These are phyloP conservation scores for Paspalum notatum DNA, from an alignment of 176 grass and related monocot genomes.

Conservation along the genomic window DNA sequence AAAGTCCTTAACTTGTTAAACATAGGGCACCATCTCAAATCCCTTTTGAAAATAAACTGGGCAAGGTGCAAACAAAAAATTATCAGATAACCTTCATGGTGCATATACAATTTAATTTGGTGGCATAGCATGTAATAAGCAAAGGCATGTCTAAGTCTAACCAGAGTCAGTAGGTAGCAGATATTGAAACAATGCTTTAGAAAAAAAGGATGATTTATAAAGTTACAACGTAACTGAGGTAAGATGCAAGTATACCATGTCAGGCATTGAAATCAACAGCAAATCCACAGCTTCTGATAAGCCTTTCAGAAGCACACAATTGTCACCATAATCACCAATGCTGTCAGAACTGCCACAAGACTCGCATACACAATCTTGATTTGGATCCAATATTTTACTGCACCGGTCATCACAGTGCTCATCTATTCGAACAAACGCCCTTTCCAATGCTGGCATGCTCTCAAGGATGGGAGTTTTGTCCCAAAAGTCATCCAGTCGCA, in stretches of 20 bases:
- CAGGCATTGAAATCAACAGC: too few relatives aligned
- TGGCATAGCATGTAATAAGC: background rate
- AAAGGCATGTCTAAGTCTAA: background rate
- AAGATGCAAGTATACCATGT: background rate
- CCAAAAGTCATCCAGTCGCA: background rate
- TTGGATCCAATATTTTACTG: background rate
- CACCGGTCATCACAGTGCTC: background rate
- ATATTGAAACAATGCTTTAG: background rate
- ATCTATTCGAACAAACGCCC: background rate
- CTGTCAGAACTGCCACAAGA: background rate
- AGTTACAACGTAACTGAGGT: background rate
- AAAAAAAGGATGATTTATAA: background rate
- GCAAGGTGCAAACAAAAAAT: background rate
- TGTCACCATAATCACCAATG: background rate
- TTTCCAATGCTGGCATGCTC: conserved; percentile 10
- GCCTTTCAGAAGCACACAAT: too few relatives aligned
- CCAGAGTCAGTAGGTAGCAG: background rate
- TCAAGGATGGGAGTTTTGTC: conserved; percentile 12
- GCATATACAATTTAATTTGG: background rate
- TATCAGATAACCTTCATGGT: background rate
- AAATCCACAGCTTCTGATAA: too few relatives aligned
- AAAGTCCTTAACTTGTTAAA: background rate
- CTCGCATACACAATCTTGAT: background rate
- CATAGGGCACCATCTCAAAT: background rate
- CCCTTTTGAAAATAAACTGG: background rate